Base-by-base conservation (phyloP, 768 basidiomycete genomes). In the Nidularia sp. region DNA sequence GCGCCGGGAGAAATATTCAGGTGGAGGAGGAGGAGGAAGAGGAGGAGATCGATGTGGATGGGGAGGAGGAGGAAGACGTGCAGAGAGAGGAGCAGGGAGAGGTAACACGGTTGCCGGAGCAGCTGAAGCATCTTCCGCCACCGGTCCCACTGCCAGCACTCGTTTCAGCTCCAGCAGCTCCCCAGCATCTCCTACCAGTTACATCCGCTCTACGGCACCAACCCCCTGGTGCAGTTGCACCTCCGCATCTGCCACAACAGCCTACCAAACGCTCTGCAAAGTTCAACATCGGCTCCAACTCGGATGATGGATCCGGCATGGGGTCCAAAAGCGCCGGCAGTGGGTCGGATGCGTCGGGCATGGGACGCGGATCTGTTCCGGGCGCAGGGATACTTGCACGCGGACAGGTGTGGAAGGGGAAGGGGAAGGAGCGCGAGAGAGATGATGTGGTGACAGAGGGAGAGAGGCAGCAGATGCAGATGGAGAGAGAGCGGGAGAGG, bases 281-380 rank as follows among this genome's bases (percentile, higher is more conserved):
- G 59, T 84, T 86, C 54, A 81, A 82, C 57, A 76, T 86, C 51
- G 84, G 83, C 2, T 84, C 83, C 13, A 71, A 74, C 53, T 83
- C 82, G 36, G 82, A 83, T 49, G 77, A 77, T 45, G 79, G 79
- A 31, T 66, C 65, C 53, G 65, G 60, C 3, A 18, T 57, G 13
- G 67, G 65, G n/a, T 65, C 63, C 48, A 70, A 69, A 65, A 70
- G 68, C 49, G 66, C 69, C n/a, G 66, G 69, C 15, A 69, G 67
- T 43, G 66, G 68, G 18, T 71, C 70, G 29, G 63, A 64, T 36
- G 57, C 63, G 2, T 66, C 66, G 13, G 62, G 55, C 18, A 53
- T 42, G 36, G 46, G 45, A 25, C 25, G 57, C 45, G 34, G 51
- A 32, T 49, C 6, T 10, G 49, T 33, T 15, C 46, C 46, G 22